These are phyloP conservation scores for Blastobotrys robertii DNA, from an alignment of 805 yeast genomes.

Conservation along the genomic window DNA sequence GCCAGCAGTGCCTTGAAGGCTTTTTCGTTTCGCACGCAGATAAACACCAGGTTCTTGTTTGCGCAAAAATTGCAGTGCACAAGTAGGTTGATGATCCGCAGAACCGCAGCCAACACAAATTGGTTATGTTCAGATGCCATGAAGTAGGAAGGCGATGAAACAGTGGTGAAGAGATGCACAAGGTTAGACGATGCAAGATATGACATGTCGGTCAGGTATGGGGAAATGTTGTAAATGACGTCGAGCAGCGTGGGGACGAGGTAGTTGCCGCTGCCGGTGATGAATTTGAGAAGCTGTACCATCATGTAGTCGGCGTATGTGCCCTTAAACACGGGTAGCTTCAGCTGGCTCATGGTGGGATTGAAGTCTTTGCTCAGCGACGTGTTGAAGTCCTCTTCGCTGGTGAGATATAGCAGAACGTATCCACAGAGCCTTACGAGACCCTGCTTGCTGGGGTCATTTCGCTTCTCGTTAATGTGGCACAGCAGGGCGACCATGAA, in stretches of 20 bases:
- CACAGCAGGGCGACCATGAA: conserved; percentile 45
- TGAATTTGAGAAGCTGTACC: conserved; percentile 13
- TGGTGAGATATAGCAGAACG: conserved; percentile 23
- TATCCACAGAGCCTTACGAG: conserved; percentile 26
- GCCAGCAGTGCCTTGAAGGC: conserved; percentile 10
- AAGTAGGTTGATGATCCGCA: conserved; percentile 17
- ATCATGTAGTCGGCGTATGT: conserved; percentile 25
- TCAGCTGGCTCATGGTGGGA: conserved; percentile 20
- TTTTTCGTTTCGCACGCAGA: conserved; percentile 17
- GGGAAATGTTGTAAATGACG: conserved; percentile 24
- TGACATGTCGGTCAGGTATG: conserved; percentile 20
- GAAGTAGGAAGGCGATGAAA: conserved; percentile 19
- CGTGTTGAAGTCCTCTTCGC: conserved; percentile 19
- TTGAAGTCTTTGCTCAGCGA: conserved; percentile 17
- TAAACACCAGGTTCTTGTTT: conserved; percentile 20
- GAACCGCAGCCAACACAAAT: conserved; percentile 13
- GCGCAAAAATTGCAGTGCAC: conserved; percentile 19
- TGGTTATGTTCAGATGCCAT: conserved; percentile 17
- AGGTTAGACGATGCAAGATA: conserved; percentile 21
- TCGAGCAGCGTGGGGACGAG: conserved; percentile 22
- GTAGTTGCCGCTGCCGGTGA: conserved; percentile 13
- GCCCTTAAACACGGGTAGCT: conserved; percentile 18
- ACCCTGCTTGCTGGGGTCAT: conserved; percentile 19
- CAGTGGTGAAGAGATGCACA: conserved; percentile 17
- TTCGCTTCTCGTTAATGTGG: conserved; percentile 43